Base-by-base conservation (phyloP, 495 filamentous ascomycete species). In the Stereocaulon alpinum region DNA sequence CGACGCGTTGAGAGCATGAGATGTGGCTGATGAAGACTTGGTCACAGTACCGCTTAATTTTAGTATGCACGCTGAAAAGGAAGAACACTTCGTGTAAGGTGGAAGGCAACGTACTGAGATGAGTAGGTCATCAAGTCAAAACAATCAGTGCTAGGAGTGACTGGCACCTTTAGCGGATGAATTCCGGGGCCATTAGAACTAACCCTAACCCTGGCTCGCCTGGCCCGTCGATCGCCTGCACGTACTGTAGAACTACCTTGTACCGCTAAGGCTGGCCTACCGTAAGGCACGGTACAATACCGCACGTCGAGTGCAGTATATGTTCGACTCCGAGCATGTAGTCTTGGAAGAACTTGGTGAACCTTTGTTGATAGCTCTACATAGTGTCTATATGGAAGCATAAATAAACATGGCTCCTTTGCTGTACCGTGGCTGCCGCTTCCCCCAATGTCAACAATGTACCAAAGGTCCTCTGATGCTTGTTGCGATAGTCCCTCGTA, bases 41-140 rank as follows among this genome's bases (percentile, higher is more conserved):
- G 18, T 40, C 3, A 40, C 9, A 15, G 37, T n/a, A 49, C 30
- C 40, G 56, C 14, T 40, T 40, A 15, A 51, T 41, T 18, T 58
- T 17, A 40, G 15, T 30, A 49, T 40, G 44, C 24, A 44, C 22
- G 43, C 55, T 58, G 43, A 29, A 42, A 10, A 5, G 18, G 22
- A 18, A 18, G 32, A 6, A 20, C 9, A 29, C 40, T 27, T 3
- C 12, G 41, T 40, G 29, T 37, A 32, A 37, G 27, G 34, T 37
- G 30, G 17, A 50, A 20, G 22, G 41, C n/a, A 42, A 40, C 37
- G 43, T 40, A 49, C 6, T 15, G 14, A 30, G 6, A 20, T 40
- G 17, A 34, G 45, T 44, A 51, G 50, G 45, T 51, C 56, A 58
- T 58, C 34, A 51, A 6, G 34, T 37, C 22, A 14, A n/a, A 14